These are phyloP conservation scores for Gnetum montanum DNA, from an alignment of 75 land plant species.

Conservation along the genomic window DNA sequence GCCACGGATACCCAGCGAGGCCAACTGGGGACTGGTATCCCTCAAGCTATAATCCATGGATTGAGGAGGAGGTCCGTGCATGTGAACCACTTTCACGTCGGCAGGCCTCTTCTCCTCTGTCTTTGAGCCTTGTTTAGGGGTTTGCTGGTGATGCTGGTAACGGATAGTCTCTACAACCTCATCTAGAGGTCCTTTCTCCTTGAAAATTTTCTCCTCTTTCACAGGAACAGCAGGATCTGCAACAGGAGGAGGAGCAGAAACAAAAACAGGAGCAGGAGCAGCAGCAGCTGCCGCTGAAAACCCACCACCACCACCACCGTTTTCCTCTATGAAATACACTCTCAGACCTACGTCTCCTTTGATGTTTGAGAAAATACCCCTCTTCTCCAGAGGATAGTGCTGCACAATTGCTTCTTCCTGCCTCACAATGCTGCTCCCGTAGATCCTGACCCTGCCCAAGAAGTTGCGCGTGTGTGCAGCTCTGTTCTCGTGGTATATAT, in stretches of 20 bases:
- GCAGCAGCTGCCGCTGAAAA: no score
- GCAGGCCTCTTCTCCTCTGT: conserved; percentile 3
- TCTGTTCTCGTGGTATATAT: conserved; percentile 37
- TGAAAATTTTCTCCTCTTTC: not conserved
- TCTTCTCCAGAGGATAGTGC: conserved; percentile 63
- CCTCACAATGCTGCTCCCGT: conserved; percentile 41
- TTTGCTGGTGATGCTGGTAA: not conserved
- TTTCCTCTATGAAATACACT: conserved; percentile 47
- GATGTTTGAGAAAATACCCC: conserved; percentile 46
- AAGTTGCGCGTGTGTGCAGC: conserved; percentile 30
- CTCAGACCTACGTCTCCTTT: conserved; percentile 63
- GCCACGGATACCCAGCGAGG: conserved; percentile 24
- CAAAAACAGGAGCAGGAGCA: conserved; percentile 19
- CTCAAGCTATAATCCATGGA: conserved; percentile 41
- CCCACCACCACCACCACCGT: not conserved
- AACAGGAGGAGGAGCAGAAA: conserved; percentile 18
- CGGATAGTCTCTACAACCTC: not conserved
- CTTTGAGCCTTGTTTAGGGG: conserved; percentile 9
- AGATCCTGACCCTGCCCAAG: conserved; percentile 54
- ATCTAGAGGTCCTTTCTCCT: conserved; percentile 6
- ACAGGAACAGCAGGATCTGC: conserved; percentile 12
- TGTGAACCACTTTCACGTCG: conserved; percentile 9
- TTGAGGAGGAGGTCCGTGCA: conserved; percentile 3
- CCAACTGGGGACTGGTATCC: conserved; percentile 65
- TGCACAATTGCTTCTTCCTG: conserved; percentile 41